Evolutionary conservation across 2,329 filamentous ascomycete genomes (phyloP).

Genomic region (Claviceps pusilla): DNA sequence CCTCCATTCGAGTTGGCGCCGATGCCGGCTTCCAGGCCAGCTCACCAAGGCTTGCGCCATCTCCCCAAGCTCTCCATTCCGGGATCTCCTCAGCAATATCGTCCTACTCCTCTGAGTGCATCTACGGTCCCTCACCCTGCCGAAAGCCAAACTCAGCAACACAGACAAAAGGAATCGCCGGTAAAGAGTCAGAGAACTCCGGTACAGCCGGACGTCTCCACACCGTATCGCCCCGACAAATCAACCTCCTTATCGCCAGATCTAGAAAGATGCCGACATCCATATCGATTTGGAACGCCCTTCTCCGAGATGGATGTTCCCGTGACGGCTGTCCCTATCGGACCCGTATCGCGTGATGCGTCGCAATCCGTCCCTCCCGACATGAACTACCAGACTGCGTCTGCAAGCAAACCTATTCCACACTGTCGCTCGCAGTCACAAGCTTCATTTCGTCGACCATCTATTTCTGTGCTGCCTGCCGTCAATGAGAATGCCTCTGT

Average conservation of each 20-base stretch:
- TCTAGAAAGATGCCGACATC: slow-evolving; percentile 38
- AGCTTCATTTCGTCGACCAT: slow-evolving; percentile 47
- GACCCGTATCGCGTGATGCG: slow-evolving; percentile 59
- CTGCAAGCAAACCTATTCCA: slow-evolving; percentile 16
- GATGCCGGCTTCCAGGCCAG: slow-evolving; percentile 28
- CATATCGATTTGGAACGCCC: slow-evolving; percentile 70
- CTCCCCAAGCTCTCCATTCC: slow-evolving; percentile 51
- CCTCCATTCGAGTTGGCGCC: slow-evolving; percentile 54
- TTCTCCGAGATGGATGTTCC: slow-evolving; percentile 86
- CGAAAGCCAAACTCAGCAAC: slow-evolving; percentile 12
- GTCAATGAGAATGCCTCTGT: slow-evolving; percentile 48
- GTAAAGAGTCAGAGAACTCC: slow-evolving; percentile 8
- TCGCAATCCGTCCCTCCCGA: slow-evolving; percentile 89
- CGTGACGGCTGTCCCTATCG: slow-evolving; percentile 54
- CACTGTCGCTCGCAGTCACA: slow-evolving; percentile 36
- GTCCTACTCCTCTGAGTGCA: slow-evolving; percentile 14
- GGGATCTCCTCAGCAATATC: slow-evolving; percentile 17
- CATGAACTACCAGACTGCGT: slow-evolving; percentile 58
- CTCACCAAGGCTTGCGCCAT: slow-evolving; percentile 39
- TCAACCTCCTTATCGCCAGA: slow-evolving; percentile 38
- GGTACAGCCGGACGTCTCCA: slow-evolving; percentile 20
- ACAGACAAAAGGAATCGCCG: slow-evolving; percentile 12
- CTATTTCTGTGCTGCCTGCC: slow-evolving; percentile 52
- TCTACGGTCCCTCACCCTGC: slow-evolving; percentile 14
- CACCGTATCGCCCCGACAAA: slow-evolving; percentile 38